phyloP scores from a whole-genome alignment of 2,329 filamentous ascomycete species.

The Akanthomyces muscarius region DNA sequence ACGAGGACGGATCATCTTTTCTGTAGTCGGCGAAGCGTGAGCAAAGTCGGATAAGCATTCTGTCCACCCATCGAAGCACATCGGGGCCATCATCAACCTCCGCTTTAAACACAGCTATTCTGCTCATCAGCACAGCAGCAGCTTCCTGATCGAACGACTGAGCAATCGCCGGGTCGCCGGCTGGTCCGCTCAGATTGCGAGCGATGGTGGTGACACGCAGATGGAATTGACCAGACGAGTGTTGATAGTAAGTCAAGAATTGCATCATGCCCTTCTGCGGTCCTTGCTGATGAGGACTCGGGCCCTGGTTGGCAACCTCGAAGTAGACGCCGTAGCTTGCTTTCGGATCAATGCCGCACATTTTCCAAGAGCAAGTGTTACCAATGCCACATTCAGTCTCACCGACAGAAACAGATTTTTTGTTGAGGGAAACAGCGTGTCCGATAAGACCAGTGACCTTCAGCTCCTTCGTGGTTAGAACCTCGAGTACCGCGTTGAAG shows the following conservation, averaged over 20 bases:
- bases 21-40: slow-evolving; percentile 96
- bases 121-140: slow-evolving; percentile 95
- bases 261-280: slow-evolving; percentile 95
- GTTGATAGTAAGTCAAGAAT: slow-evolving; percentile 97
- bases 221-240: slow-evolving; percentile 94
- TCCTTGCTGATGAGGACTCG: slow-evolving; percentile 78
- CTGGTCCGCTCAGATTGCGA: slow-evolving; percentile 84
- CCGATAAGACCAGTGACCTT: slow-evolving; percentile 98
- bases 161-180: slow-evolving; percentile 89
- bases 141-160: slow-evolving; percentile 99
- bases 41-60: slow-evolving; percentile 96
- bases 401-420: slow-evolving; percentile 94
- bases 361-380: slow-evolving; percentile 99
- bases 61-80: slow-evolving; percentile 94
- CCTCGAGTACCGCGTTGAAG: slow-evolving; percentile 94
- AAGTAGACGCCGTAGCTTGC: slow-evolving; percentile 97
- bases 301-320: slow-evolving; percentile 91
- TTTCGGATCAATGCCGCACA: slow-evolving; percentile 94
- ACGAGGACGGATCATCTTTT: slow-evolving; percentile 96
- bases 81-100: slow-evolving; percentile 99
- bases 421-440: slow-evolving; percentile 94
- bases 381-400: slow-evolving; percentile 98
- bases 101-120: slow-evolving; percentile 97
- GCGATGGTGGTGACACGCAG: slow-evolving; percentile 92
- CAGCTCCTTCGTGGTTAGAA: slow-evolving; percentile 93